These are phyloP conservation scores for Cytospora schulzeri DNA, from an alignment of 2,329 filamentous ascomycete species.

Conservation along the genomic window DNA sequence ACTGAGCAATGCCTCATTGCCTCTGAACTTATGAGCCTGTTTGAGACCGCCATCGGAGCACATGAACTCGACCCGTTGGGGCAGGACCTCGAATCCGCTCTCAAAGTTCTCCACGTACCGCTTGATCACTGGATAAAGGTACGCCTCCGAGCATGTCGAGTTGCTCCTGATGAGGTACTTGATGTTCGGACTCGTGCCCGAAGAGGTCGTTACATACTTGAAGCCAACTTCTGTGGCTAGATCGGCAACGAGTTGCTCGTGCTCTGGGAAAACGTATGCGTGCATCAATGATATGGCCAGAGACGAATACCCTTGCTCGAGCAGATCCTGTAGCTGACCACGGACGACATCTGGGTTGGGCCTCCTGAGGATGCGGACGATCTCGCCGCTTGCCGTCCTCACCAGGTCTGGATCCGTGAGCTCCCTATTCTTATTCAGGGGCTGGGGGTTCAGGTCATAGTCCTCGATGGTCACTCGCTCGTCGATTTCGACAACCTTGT, in stretches of 20 bases:
- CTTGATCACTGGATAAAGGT: conserved; percentile 69
- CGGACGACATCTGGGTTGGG: conserved; percentile 53
- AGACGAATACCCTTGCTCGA: conserved; percentile 52
- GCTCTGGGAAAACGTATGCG: conserved; percentile 67
- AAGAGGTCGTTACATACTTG: conserved; percentile 66
- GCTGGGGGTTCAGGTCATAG: conserved; percentile 65
- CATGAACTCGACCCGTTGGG: conserved; percentile 65
- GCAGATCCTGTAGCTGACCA: conserved; percentile 60
- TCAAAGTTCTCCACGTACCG: conserved; percentile 69
- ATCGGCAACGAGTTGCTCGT: conserved; percentile 63
- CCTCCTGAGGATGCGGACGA: conserved; percentile 61
- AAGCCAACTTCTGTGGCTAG: conserved; percentile 62
- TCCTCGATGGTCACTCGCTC: conserved; percentile 74
- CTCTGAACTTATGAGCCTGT: conserved; percentile 61
- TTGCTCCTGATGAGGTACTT: conserved; percentile 68
- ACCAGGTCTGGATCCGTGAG: conserved; percentile 50
- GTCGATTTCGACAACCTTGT: conserved; percentile 68
- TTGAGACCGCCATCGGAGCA: conserved; percentile 52
- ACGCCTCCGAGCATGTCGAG: conserved; percentile 71
- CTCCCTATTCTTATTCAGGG: conserved; percentile 49
- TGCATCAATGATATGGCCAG: conserved; percentile 64
- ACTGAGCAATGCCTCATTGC: conserved; percentile 66
- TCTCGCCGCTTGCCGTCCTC: conserved; percentile 65
- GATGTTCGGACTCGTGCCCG: conserved; percentile 71
- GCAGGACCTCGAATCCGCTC: conserved; percentile 62